phyloP scores from a whole-genome alignment of 164 flowering plant species.

The Liriodendron chinense region DNA sequence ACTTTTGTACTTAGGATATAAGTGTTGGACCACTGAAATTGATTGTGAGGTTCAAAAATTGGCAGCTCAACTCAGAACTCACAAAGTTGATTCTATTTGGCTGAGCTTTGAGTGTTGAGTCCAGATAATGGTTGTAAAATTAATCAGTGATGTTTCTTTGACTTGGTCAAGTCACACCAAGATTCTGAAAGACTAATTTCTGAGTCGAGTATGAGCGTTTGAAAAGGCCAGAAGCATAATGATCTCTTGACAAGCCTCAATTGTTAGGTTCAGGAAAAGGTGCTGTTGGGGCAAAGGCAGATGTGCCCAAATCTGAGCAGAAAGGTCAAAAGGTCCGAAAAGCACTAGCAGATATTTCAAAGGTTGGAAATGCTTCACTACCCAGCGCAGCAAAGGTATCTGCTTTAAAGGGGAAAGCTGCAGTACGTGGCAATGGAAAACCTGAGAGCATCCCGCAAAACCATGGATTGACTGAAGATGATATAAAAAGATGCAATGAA shows the following conservation, averaged over 20 bases:
- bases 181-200: too few relatives aligned
- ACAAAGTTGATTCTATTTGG: background rate
- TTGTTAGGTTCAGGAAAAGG: constrained; percentile 9
- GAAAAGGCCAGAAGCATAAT: too few relatives aligned
- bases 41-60: background rate
- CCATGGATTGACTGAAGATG: constrained; percentile 3
- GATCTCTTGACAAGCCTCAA: too few relatives aligned
- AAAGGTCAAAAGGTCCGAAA: constrained; percentile 14
- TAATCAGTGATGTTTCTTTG: too few relatives aligned
- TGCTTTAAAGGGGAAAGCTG: constrained; percentile 10
- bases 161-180: too few relatives aligned
- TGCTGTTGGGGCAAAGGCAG: constrained; percentile 9
- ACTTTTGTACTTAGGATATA: background rate
- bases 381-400: background rate
- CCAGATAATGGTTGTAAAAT: too few relatives aligned
- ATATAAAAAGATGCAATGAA: constrained; percentile 10
- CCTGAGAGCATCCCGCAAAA: constrained; percentile 1
- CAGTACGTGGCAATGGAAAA: background rate
- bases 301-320: constrained; percentile 13
- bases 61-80: background rate
- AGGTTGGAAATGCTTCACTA: constrained; percentile 5
- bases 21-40: background rate
- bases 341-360: constrained; percentile 18
- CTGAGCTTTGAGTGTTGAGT: background rate
- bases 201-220: too few relatives aligned